Evolutionary conservation across 2,329 filamentous ascomycete species (phyloP), one percentile per base, ranked within the genome.

Genomic region (Hirsutella thompsonii): DNA sequence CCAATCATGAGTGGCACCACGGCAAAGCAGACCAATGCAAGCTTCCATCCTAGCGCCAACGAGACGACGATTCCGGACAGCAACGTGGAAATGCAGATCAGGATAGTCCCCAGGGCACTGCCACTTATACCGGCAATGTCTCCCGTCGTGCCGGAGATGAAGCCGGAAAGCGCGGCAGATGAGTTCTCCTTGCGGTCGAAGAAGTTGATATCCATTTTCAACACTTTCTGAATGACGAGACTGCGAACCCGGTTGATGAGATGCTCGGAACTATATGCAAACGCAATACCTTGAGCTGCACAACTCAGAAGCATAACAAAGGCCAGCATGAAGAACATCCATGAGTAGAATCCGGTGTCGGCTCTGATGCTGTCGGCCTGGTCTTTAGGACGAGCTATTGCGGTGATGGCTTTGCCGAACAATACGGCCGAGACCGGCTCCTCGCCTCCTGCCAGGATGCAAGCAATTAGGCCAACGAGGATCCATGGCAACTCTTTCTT

Each of bases 271-370:
- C 51, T 45, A 26, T 42, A 53, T 3, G 52, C 51, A 14, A 55
- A 47, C 2, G 42, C 23, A 10, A 44, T 23, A 26, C 50, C 44
- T 5, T 51, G 45, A 5, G 34, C 28, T 0, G 20, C 8, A 16
- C 67, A 67, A 2, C 58, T 52, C 0, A 67, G 13, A 2, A 60
- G 51, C 14, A 59, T 52, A 2, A 51, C 60, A 4, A 60, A 49
- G 10, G 65, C 67, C 34, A 69, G 47, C 3, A 69, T 52, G 35
- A 68, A 62, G 42, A 69, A 71, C 67, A 72, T 71, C 16, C 63
- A 55, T 0, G 64, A 57, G 60, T 63, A 71, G 49, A 69, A 70
- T 46, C 69, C 61, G 2, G 47, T 61, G 58, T 42, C 40, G 9
- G 41, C 39, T 14, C 20, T 10, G 13, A 40, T 37, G 4, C 34